Base-by-base conservation (phyloP, 345 rosid genomes). In the Sonneratia caseolaris region DNA sequence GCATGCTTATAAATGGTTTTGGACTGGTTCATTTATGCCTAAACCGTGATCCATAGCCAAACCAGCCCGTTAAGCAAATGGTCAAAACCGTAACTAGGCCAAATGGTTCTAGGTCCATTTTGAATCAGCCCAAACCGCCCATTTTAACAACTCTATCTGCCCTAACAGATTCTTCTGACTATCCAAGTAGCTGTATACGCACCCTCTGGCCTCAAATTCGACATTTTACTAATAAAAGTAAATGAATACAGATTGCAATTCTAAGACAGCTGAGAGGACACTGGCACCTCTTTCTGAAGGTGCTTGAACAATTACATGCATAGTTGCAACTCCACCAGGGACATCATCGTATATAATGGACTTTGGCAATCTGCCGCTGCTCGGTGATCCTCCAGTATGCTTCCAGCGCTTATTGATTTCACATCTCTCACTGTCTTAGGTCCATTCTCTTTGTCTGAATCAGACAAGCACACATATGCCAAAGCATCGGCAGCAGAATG, bases 271-370 rank as follows among this genome's bases (percentile, higher is more conserved):
- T 1, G 0, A 42, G 69, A 66, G 13, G 21, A 55, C 27, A 37
- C 32, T 21, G 16, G 68, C 82, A 93, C 99, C 99, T 85, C 86
- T 95, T 27, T 89, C 97, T 7, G 55, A 9, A 14, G 92, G 87
- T 48, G 92, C 91, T 79, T 92, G 97, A 82, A 95, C 87, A 77
- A 92, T 84, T 37, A 95, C 97, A 27, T 95, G 99, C 97, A 95
- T 95, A 37, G 97, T 95, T 78, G 96, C 92, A 71, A 92, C 91
- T 66, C 96, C 91, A 49, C 91, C 94, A 35, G 90, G 92, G 51
- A 86, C 80, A 79, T 86, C 91, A 77, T 87, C n/a, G n/a, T n/a
- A n/a, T n/a, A 85, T 35, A 94, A 83, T 12, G 96, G 96, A 73
- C 90, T 90, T 75, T 78, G 89, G 73, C 96, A 95, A 72, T 90